phyloP scores from a whole-genome alignment of 768 basidiomycete genomes.

The Pisolithus albus region DNA sequence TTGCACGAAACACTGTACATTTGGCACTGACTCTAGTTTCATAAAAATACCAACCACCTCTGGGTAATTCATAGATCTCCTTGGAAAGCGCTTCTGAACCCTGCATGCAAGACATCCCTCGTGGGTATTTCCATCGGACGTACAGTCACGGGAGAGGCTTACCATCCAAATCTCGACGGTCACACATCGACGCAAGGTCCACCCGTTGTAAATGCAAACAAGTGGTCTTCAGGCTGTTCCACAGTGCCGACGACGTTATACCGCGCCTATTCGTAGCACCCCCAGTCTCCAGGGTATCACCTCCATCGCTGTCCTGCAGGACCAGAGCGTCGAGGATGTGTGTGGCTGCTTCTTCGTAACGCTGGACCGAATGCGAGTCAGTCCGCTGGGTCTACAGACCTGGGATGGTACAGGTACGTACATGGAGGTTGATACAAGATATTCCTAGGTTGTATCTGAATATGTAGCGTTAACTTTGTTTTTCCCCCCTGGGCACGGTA shows the following conservation, averaged over 20 bases:
- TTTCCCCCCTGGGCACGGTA: neutral
- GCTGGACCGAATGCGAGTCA: constrained; percentile 34
- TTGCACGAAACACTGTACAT: neutral
- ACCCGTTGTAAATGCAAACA: constrained; percentile 74
- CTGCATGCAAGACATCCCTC: neutral
- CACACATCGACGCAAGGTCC: constrained; percentile 73
- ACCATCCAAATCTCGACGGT: constrained; percentile 64
- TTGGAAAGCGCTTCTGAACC: constrained; percentile 7
- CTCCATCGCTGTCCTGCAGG: constrained; percentile 78
- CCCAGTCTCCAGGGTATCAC: constrained; percentile 32
- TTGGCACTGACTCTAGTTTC: neutral
- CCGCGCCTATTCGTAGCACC: constrained; percentile 51
- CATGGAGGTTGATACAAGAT: constrained; percentile 80
- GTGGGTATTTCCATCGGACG: neutral
- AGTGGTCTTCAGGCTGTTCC: constrained; percentile 83
- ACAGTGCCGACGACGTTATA: constrained; percentile 70
- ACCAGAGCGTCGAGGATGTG: constrained; percentile 85
- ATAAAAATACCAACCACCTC: neutral
- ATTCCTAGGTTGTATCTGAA: constrained; percentile 91
- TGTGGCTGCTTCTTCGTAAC: constrained; percentile 80
- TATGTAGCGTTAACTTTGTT: neutral
- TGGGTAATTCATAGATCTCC: neutral
- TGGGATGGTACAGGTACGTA: constrained; percentile 31
- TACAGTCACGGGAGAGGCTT: constrained; percentile 7
- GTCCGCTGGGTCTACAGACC: neutral